phyloP scores from a whole-genome alignment of 208 protist species.

The Chromosphaera perkinsii region DNA sequence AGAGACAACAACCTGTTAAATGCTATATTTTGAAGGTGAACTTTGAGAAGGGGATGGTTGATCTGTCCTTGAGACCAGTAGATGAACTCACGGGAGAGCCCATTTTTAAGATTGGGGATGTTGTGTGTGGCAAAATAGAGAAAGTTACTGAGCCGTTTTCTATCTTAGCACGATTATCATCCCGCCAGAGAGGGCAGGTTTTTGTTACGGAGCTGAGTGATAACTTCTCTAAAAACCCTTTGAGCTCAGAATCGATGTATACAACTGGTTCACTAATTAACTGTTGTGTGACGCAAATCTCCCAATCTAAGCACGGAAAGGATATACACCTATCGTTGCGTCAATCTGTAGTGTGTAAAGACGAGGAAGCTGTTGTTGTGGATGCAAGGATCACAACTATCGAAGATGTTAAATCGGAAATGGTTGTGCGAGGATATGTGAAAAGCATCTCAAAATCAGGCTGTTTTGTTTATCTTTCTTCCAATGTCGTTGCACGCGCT shows the following conservation, averaged over 20 bases:
- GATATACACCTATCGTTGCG: not conserved
- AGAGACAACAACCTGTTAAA: not conserved
- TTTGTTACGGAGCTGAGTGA: not conserved
- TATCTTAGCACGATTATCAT: no score
- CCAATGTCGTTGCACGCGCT: not conserved
- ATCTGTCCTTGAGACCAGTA: not conserved
- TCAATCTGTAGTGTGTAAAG: not conserved
- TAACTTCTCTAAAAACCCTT: no score
- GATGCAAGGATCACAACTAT: not conserved
- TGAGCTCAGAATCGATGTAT: no score
- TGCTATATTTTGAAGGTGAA: not conserved
- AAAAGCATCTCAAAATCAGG: conserved; percentile 1
- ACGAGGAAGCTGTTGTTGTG: not conserved
- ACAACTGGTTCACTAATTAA: no score
- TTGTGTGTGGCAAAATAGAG: not conserved
- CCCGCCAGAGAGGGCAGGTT: no score
- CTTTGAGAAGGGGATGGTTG: not conserved
- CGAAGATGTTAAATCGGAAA: not conserved
- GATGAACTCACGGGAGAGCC: not conserved
- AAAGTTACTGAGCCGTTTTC: not conserved
- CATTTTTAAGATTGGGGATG: not conserved
- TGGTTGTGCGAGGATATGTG: conserved; percentile 11
- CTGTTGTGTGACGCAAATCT: no score
- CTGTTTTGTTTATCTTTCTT: conserved; percentile 10
- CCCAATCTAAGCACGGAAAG: not conserved